Percentiles rank a stretch among this genome's conserved stretches.
phyloP scores from a whole-genome alignment of 2,329 filamentous ascomycete genomes.

The Hortaea sp. region DNA sequence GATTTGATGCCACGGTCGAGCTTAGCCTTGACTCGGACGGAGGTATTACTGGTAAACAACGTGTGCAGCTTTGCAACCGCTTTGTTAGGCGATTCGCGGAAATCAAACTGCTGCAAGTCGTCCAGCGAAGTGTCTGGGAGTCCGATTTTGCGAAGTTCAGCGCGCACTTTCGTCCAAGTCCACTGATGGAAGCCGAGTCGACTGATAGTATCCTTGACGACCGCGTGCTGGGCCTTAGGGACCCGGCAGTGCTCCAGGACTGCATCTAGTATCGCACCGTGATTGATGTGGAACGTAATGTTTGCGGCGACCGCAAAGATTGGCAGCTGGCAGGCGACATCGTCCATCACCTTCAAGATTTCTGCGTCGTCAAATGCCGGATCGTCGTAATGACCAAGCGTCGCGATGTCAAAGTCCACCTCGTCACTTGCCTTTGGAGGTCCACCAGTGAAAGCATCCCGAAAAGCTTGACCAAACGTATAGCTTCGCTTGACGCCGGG shows the following conservation, averaged over 20 bases:
- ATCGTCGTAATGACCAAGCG: conserved; percentile 61
- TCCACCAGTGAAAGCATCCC: conserved; percentile 66
- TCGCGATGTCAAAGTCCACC: conserved; percentile 95
- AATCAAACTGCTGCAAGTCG: conserved; percentile 84
- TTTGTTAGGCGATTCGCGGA: conserved; percentile 65
- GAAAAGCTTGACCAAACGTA: conserved; percentile 78
- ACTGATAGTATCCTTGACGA: conserved; percentile 73
- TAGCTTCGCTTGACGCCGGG: conserved; percentile 65
- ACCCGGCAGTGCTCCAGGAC: conserved; percentile 90
- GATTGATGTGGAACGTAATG: conserved; percentile 86
- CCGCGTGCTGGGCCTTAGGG: conserved; percentile 53
- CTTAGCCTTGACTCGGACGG: conserved; percentile 7
- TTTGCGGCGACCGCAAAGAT: conserved; percentile 52
- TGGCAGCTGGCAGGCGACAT: conserved; percentile 74
- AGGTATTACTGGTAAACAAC: conserved; percentile 43
- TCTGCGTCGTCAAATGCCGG: conserved; percentile 86
- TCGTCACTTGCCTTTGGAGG: conserved; percentile 77
- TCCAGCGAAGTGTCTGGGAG: conserved; percentile 84
- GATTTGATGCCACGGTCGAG: conserved; percentile 47
- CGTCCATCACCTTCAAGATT: conserved; percentile 86
- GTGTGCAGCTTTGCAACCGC: conserved; percentile 54
- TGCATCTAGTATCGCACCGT: conserved; percentile 72
- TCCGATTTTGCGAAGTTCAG: conserved; percentile 71
- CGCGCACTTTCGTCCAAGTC: conserved; percentile 74
- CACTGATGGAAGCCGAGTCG: conserved; percentile 73